Evolutionary conservation across 2,329 filamentous ascomycete genomes (phyloP).

Genomic region (Orbilia ellipsospora): DNA sequence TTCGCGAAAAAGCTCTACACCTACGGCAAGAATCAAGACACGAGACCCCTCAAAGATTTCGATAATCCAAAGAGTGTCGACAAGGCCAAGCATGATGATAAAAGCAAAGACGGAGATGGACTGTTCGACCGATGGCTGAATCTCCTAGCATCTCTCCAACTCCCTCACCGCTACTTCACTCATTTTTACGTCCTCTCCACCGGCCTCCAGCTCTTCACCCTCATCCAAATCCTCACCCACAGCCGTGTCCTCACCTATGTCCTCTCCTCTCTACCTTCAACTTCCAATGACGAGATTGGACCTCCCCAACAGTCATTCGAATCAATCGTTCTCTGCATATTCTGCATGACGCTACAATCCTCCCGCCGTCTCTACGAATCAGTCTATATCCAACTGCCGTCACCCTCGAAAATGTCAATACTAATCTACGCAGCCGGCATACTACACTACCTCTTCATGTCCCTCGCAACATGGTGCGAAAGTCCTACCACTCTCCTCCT

Average conservation of each 20-base stretch:
- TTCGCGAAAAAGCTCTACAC: slow-evolving; percentile 44
- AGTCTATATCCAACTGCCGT: slow-evolving; percentile 71
- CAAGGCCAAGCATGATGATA: slow-evolving; percentile 44
- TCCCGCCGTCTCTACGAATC: slow-evolving; percentile 81
- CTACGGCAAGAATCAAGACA: slow-evolving; percentile 39
- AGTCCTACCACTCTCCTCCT: slow-evolving; percentile 66
- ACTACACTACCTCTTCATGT: slow-evolving; percentile 78
- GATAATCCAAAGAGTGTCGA: slow-evolving; percentile 50
- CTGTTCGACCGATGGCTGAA: slow-evolving; percentile 64
- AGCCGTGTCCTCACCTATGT: slow-evolving; percentile 68
- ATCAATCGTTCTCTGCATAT: slow-evolving; percentile 72
- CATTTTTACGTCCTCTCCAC: slow-evolving; percentile 86
- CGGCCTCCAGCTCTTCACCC: slow-evolving; percentile 78
- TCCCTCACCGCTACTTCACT: slow-evolving; percentile 89
- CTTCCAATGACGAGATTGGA: slow-evolving; percentile 28
- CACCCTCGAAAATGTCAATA: slow-evolving; percentile 80
- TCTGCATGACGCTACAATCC: slow-evolving; percentile 80
- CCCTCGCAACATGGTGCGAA: slow-evolving; percentile 85
- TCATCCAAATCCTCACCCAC: slow-evolving; percentile 69
- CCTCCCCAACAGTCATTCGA: slow-evolving; percentile 55
- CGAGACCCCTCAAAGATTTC: slow-evolving; percentile 11
- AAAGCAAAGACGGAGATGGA: background rate
- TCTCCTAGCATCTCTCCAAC: slow-evolving; percentile 68
- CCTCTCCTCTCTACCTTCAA: slow-evolving; percentile 63
- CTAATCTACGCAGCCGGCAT: slow-evolving; percentile 84